Evolutionary conservation across 2,329 filamentous ascomycete genomes (phyloP), one percentile per base, ranked within the genome.

Genomic region (Cordyceps militaris): DNA sequence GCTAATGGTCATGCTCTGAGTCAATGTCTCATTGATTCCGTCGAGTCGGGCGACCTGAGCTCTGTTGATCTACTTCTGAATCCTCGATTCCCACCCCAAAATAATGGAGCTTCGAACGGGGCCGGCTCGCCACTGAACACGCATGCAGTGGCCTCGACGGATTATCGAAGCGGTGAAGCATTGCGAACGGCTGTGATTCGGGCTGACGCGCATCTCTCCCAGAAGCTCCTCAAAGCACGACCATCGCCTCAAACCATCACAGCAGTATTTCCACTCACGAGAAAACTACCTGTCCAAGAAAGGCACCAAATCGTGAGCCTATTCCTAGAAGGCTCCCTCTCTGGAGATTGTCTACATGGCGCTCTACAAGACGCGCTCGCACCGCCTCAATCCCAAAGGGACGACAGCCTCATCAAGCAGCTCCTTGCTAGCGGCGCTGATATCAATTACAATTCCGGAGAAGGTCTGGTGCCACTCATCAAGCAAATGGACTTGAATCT

Each of bases 341-440:
- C 77, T 0, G 76, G 75, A 0, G 70, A 74, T 2, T 72, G 71
- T 38, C 69, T 84, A 5, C 74, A 82, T 46, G 70, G 70, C 0
- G 79, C 79, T 2, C 65, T 84, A 2, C 77, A 82, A 59, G 74
- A 77, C 24, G 77, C 78, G n/a, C 76, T 84, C 43, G 73, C 74
- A 14, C 76, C 81, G 43, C 71, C 74, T 13, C 71, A 73, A 1
- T 72, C 75, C 0, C 70, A 72, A 42, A 71, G 79, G 38, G 81
- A 84, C 40, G 74, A 78, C 43, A 71, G 73, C 1, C 67, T 85
- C 11, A 79, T 85, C 56, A 72, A 74, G 7, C 70, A 84, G 4
- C 68, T 84, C 3, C 69, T 85, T 5, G 71, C 74, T 2, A 71
- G 81, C 59, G 76, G 78, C 14, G 78, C 78, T 4, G 80, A 83